A percentile compares a stretch with the other conserved stretches of the same genome.
Evolutionary conservation across 768 basidiomycete species (phyloP).

Genomic region (Pleurotus tuoliensis): DNA sequence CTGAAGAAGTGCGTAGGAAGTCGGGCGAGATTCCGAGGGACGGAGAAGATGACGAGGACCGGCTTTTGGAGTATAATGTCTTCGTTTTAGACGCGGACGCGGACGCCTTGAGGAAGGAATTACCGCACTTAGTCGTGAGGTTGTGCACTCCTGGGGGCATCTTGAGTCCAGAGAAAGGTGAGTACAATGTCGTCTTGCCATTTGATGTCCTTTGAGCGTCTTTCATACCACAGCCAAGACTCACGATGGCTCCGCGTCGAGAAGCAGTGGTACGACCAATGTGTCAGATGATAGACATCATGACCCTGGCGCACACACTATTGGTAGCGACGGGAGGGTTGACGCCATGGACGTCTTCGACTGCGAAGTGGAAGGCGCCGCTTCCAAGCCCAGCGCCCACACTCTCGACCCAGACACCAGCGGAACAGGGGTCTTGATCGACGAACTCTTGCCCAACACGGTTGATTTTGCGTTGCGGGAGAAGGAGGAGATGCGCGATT

Average conservation of each 20-base stretch:
- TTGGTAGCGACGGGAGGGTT: slow-evolving; percentile 34
- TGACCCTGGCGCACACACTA: slow-evolving; percentile 33
- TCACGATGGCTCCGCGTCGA: no score
- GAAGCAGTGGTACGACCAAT: no score
- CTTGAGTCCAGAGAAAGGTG: slow-evolving; percentile 18
- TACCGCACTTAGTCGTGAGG: slow-evolving; percentile 53
- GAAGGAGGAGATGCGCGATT: slow-evolving; percentile 84
- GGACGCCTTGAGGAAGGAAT: slow-evolving; percentile 35
- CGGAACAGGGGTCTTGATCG: slow-evolving; percentile 9
- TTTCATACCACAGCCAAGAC: no score
- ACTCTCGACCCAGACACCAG: slow-evolving; percentile 6
- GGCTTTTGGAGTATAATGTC: slow-evolving; percentile 63
- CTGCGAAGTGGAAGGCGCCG: slow-evolving; percentile 11
- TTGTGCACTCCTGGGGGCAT: slow-evolving; percentile 36
- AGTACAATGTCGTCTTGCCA: not conserved
- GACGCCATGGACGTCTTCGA: slow-evolving; percentile 14
- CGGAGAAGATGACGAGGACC: slow-evolving; percentile 17
- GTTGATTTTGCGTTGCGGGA: slow-evolving; percentile 82
- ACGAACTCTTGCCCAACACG: slow-evolving; percentile 43
- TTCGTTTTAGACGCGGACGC: slow-evolving; percentile 65
- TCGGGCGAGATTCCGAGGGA: slow-evolving; percentile 2
- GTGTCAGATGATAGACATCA: not conserved
- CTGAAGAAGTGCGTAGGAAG: slow-evolving; percentile 3
- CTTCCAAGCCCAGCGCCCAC: not conserved
- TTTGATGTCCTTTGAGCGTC: no score